phyloP scores from a whole-genome alignment of 2,329 filamentous ascomycete species.

The Penicillium sp. region DNA sequence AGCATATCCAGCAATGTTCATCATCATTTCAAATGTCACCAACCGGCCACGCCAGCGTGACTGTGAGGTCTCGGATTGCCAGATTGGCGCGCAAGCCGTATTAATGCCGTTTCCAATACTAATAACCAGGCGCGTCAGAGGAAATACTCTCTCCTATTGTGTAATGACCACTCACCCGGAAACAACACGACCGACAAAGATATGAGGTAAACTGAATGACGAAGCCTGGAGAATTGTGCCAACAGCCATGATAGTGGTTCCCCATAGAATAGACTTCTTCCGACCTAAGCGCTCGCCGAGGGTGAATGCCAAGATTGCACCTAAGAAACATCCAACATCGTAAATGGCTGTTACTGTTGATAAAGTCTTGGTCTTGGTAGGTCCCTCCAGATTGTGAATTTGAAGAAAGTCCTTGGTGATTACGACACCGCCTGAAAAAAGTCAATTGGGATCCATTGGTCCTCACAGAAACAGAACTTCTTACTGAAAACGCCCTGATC shows the following conservation, averaged over 20 bases:
- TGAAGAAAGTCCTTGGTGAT: slow-evolving; percentile 55
- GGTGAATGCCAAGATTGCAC: slow-evolving; percentile 45
- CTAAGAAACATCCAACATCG: slow-evolving; percentile 61
- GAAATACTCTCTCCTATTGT: background rate
- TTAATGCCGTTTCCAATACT: slow-evolving; percentile 53
- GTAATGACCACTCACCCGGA: background rate
- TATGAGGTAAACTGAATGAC: slow-evolving; percentile 47
- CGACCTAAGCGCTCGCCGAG: slow-evolving; percentile 50
- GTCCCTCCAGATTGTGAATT: slow-evolving; percentile 46
- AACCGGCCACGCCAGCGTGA: slow-evolving; percentile 47
- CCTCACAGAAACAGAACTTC: background rate
- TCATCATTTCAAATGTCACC: slow-evolving; percentile 50
- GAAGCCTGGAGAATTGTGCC: slow-evolving; percentile 51
- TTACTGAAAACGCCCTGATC: slow-evolving; percentile 54
- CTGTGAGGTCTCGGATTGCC: slow-evolving; percentile 51
- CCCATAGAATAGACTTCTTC: slow-evolving; percentile 48
- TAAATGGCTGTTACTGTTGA: slow-evolving; percentile 58
- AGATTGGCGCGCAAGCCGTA: slow-evolving; percentile 51
- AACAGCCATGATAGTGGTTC: slow-evolving; percentile 50
- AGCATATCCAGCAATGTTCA: slow-evolving; percentile 53
- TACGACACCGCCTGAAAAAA: slow-evolving; percentile 49
- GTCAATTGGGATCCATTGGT: background rate
- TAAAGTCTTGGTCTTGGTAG: slow-evolving; percentile 29
- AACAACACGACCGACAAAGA: slow-evolving; percentile 52
- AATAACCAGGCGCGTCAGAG: background rate